A percentile compares a stretch with the other conserved stretches of the same genome.
phyloP scores from a whole-genome alignment of 2,329 filamentous ascomycete genomes.

The Zymoseptoria crescenta region DNA sequence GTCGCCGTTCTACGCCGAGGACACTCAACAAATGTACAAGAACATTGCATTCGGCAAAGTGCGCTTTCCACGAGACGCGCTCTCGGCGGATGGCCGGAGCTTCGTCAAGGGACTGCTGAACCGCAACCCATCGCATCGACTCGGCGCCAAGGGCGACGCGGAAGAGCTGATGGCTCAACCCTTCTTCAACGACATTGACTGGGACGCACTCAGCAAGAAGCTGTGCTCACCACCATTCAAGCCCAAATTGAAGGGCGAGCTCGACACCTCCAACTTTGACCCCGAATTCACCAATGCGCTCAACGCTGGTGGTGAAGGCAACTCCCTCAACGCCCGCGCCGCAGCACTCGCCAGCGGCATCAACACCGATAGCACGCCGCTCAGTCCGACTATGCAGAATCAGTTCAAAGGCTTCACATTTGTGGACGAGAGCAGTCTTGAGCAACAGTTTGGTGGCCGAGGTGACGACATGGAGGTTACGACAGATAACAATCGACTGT shows the following conservation, averaged over 20 bases:
- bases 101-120: slow-evolving; percentile 98
- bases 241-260: slow-evolving; percentile 90
- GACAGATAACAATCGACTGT: slow-evolving; percentile 19
- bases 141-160: slow-evolving; percentile 84
- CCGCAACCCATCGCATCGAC: slow-evolving; percentile 88
- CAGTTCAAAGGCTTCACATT: slow-evolving; percentile 99
- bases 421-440: slow-evolving; percentile 93
- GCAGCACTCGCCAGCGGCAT: slow-evolving; percentile 73
- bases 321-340: slow-evolving; percentile 84
- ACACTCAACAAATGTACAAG: slow-evolving; percentile 99
- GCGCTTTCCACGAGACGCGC: slow-evolving; percentile 85
- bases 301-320: slow-evolving; percentile 66
- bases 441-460: slow-evolving; percentile 62
- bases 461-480: slow-evolving; percentile 37
- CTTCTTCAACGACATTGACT: slow-evolving; percentile 93
- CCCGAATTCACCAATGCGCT: slow-evolving; percentile 96
- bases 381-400: slow-evolving; percentile 92
- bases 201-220: slow-evolving; percentile 81
- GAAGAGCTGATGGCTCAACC: slow-evolving; percentile 89
- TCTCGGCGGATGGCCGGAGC: slow-evolving; percentile 90
- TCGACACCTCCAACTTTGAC: slow-evolving; percentile 96
- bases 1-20: slow-evolving; percentile 98
- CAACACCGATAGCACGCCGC: slow-evolving; percentile 79
- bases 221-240: slow-evolving; percentile 94
- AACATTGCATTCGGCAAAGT: slow-evolving; percentile 99